Base-by-base conservation (phyloP, 1,284 basidiomycete species). In the Marasmius sp. region DNA sequence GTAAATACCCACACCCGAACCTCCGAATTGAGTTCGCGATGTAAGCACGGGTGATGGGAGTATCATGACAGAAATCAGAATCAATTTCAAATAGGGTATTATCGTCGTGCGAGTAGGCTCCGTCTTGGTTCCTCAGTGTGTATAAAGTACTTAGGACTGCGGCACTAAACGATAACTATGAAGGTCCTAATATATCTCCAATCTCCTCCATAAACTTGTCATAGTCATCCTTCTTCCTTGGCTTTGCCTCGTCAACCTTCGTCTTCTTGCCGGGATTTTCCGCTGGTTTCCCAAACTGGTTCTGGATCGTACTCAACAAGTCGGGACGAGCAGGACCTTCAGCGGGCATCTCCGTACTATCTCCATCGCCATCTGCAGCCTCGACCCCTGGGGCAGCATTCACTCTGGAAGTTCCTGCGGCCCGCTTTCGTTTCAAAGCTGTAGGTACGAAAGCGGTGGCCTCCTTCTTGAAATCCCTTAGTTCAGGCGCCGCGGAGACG, bases 401-500 rank as follows among this genome's bases (percentile, higher is more conserved):
- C 47, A 91, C 69, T 65, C 79, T 83, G 0, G 81, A 71, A 10
- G 78, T 69, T 27, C 74, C 50, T 5, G 71, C 64, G 27, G 69
- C 67, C 66, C 81, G 89, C 75, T 86, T 91, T 51, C 87, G 82
- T 69, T 88, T 89, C 57, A 92, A 71, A 3, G 87, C 76, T 6
- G 84, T 72, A 6, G 95, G 95, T 1, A 97, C 86, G 69, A 98
- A 97, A 0, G 92, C 86, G 0, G 93, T 95, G 8, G 91, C 88
- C 72, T 98, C 95, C 73, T 94, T 95, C 77, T 94, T 94, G 66
- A 97, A 81, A 73, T 98, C 93, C 22, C 95, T 89, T 51, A 98
- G 75, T 70, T 94, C 82, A 1, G 95, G 94, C 54, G 81, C 93
- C 1, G 94, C 94, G 16, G 85, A 88, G 59, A 97, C 86, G 1